Conservation (phyloP, 2,329 filamentous ascomycete genomes). For the Phialocephala subalpina region DNA sequence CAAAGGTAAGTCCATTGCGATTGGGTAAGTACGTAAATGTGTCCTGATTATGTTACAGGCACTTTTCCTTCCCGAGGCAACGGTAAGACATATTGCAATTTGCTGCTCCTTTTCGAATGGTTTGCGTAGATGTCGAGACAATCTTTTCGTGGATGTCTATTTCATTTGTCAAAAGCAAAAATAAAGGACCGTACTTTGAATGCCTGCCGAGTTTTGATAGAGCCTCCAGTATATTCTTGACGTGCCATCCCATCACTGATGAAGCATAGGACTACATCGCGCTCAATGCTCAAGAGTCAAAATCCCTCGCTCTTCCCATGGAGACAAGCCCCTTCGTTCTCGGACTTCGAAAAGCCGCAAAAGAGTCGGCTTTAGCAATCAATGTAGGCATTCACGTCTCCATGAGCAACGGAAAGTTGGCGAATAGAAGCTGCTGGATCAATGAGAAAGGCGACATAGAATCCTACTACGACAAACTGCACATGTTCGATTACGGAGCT, state of each 20-base stretch:
- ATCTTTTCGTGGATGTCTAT: too few species aligned
- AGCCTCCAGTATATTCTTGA: neutral
- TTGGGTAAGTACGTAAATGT: neutral
- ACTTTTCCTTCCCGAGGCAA: slow-evolving; percentile 90
- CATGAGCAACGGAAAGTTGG: slow-evolving; percentile 56
- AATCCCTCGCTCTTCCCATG: slow-evolving; percentile 74
- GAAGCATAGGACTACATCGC: slow-evolving; percentile 70
- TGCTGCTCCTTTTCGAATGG: neutral
- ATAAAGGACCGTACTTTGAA: neutral
- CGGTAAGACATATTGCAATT: slow-evolving; percentile 22
- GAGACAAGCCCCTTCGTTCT: slow-evolving; percentile 75
- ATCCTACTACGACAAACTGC: slow-evolving; percentile 83
- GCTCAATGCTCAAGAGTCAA: slow-evolving; percentile 69
- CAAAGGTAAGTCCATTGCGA: slow-evolving; percentile 65
- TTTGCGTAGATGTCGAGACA: too few species aligned
- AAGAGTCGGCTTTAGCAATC: slow-evolving; percentile 70
- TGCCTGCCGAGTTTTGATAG: neutral
- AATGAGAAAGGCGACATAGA: slow-evolving; percentile 64
- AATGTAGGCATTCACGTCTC: slow-evolving; percentile 91
- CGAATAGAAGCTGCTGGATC: slow-evolving; percentile 74
- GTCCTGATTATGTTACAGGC: slow-evolving; percentile 54
- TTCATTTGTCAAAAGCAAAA: too few species aligned
- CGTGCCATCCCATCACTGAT: neutral
- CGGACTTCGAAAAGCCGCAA: slow-evolving; percentile 76
- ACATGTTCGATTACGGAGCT: slow-evolving; percentile 82